A percentile compares a stretch with the other conserved stretches of the same genome.
These are phyloP conservation scores for Drechslerella dactyloides DNA, from an alignment of 2,329 filamentous ascomycete genomes.

Conservation along the genomic window DNA sequence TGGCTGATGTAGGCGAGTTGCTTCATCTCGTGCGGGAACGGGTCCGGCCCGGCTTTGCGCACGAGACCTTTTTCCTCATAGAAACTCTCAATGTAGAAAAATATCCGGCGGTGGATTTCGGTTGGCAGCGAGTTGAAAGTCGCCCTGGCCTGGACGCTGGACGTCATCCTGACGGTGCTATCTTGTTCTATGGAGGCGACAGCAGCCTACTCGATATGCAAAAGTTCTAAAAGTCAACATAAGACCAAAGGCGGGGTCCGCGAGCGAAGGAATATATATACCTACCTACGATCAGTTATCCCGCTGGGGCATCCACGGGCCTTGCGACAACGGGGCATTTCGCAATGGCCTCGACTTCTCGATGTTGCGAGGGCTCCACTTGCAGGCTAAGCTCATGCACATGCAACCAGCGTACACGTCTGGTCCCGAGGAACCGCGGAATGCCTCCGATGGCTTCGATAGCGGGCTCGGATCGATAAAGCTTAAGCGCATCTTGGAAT, in stretches of 20 bases:
- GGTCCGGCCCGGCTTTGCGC: not conserved
- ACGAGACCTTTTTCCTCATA: not conserved
- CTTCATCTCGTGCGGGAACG: not conserved
- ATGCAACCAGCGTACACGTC: not conserved
- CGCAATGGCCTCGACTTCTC: not conserved
- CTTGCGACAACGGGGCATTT: slow-evolving; percentile 1
- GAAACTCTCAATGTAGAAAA: not conserved
- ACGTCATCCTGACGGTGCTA: not conserved
- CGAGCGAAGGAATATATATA: not conserved
- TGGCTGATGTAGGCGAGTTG: slow-evolving; percentile 1
- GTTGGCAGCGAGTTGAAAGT: not conserved
- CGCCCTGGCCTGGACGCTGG: not conserved
- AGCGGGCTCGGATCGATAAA: not conserved
- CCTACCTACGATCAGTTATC: not conserved
- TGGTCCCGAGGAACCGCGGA: not conserved
- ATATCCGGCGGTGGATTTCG: not conserved
- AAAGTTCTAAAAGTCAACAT: too few relatives aligned
- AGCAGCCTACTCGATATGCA: too few relatives aligned
- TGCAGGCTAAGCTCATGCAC: not conserved
- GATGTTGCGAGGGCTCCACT: not conserved
- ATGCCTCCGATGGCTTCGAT: not conserved
- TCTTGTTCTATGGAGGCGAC: too few relatives aligned
- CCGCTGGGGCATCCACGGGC: not conserved
- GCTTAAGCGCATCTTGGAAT: too few relatives aligned
- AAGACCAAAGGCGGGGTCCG: not conserved